These are phyloP conservation scores for Marvania coccoides DNA, from an alignment of 139 green algal species.

Conservation along the genomic window DNA sequence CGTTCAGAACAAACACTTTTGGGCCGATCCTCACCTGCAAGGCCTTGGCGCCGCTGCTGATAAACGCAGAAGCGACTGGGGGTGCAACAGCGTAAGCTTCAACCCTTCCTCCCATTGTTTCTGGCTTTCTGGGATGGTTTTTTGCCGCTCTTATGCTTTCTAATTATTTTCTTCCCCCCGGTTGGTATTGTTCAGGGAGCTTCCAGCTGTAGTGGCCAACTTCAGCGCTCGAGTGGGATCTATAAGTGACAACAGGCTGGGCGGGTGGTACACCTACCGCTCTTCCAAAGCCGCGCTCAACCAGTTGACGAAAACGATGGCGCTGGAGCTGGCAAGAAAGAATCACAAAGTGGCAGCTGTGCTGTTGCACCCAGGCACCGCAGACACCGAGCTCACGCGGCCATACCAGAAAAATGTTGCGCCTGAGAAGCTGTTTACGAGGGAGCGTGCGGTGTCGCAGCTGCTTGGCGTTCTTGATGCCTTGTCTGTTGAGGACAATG, in stretches of 20 bases:
- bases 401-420: slow-evolving; percentile 71
- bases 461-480: slow-evolving; percentile 64
- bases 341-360: slow-evolving; percentile 44
- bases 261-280: slow-evolving; percentile 82
- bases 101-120: neutral
- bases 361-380: slow-evolving; percentile 78
- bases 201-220: slow-evolving; percentile 58
- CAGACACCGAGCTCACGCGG: slow-evolving; percentile 63
- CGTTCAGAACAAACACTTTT: slow-evolving; percentile 63
- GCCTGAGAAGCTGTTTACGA: slow-evolving; percentile 68
- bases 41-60: slow-evolving; percentile 42
- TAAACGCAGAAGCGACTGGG: slow-evolving; percentile 5
- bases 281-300: slow-evolving; percentile 75
- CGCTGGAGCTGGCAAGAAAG: slow-evolving; percentile 56
- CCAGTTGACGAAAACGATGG: slow-evolving; percentile 64
- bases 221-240: slow-evolving; percentile 65
- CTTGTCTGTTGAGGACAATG: slow-evolving; percentile 35
- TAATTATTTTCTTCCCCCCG: neutral
- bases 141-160: neutral
- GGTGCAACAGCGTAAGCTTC: neutral
- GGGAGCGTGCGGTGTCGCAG: slow-evolving; percentile 46
- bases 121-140: neutral
- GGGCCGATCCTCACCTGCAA: slow-evolving; percentile 67
- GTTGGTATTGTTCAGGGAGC: slow-evolving; percentile 21
- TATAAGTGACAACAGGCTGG: slow-evolving; percentile 65